These are phyloP conservation scores for Raphanus sativus DNA, from an alignment of 345 rosid species.

Conservation along the genomic window DNA sequence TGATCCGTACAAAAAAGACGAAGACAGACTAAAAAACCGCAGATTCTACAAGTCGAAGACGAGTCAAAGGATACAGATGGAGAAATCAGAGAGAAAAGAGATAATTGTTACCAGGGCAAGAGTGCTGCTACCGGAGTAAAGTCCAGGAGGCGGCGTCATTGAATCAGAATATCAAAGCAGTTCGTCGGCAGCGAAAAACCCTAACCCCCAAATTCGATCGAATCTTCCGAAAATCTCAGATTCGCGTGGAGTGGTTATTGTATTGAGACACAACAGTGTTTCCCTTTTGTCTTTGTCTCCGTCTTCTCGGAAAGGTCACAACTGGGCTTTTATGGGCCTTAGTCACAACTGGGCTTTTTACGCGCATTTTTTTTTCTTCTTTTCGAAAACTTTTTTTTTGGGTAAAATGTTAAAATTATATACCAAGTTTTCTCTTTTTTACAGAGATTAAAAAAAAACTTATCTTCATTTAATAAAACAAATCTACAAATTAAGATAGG, in stretches of 20 bases:
- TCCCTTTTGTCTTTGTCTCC: neutral
- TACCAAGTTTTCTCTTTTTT: too few relatives aligned
- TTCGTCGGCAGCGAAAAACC: conserved; percentile 32
- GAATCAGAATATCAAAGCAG: neutral
- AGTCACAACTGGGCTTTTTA: too few relatives aligned
- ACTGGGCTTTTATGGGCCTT: conserved; percentile 27
- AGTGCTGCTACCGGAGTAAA: conserved; percentile 78
- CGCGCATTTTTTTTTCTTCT: too few relatives aligned
- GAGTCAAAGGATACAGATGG: conserved; percentile 21
- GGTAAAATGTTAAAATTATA: too few relatives aligned
- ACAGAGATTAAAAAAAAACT: too few relatives aligned
- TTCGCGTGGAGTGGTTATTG: conserved; percentile 6
- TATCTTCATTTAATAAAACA: too few relatives aligned
- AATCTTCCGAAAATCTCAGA: conserved; percentile 33
- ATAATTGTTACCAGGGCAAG: conserved; percentile 56
- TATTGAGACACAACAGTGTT: neutral
- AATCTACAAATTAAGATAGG: too few relatives aligned
- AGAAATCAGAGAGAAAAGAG: neutral
- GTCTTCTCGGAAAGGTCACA: neutral
- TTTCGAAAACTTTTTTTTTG: too few relatives aligned
- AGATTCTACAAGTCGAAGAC: neutral
- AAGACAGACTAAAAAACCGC: neutral
- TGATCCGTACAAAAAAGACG: conserved; percentile 24
- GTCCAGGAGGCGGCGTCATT: conserved; percentile 74
- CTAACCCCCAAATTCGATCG: conserved; percentile 36